phyloP scores from a whole-genome alignment of 192 early-diverging fungal genomes.

The Umbelopsis sp. region DNA sequence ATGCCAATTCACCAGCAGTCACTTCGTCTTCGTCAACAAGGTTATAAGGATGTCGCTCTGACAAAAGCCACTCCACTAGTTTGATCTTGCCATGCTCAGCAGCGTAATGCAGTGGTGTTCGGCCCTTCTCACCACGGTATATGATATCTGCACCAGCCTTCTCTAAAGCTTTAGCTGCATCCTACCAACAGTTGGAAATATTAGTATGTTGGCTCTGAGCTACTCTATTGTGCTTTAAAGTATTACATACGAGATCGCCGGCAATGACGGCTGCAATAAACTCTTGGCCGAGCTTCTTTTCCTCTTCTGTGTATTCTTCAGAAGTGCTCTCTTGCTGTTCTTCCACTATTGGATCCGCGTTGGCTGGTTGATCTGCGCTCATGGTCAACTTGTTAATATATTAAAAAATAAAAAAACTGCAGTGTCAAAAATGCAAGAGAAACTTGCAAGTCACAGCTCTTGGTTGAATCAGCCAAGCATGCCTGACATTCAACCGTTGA shows the following conservation, averaged over 20 bases:
- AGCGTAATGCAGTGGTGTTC: conserved; percentile 73
- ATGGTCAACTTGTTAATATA: neutral
- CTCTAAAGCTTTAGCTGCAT: conserved; percentile 49
- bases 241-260: conserved; percentile 29
- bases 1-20: conserved; percentile 86
- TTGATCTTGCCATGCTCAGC: conserved; percentile 65
- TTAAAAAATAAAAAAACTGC: neutral
- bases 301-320: conserved; percentile 33
- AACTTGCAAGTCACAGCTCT: neutral
- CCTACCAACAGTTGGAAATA: neutral
- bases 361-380: conserved; percentile 6
- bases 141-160: conserved; percentile 58
- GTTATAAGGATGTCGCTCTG: conserved; percentile 84
- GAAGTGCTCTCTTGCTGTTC: conserved; percentile 22
- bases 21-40: conserved; percentile 71
- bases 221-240: too few species aligned
- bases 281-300: conserved; percentile 30
- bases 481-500: conserved; percentile 15
- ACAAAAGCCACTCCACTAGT: conserved; percentile 61
- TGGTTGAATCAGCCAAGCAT: neutral
- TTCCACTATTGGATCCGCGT: neutral
- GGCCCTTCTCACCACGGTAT: conserved; percentile 55
- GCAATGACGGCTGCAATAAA: conserved; percentile 29
- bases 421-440: neutral
- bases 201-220: neutral